A percentile compares a stretch with the other conserved stretches of the same genome.
Evolutionary conservation across 2,329 filamentous ascomycete genomes (phyloP).

Genomic region (Sclerotinia spermophila): DNA sequence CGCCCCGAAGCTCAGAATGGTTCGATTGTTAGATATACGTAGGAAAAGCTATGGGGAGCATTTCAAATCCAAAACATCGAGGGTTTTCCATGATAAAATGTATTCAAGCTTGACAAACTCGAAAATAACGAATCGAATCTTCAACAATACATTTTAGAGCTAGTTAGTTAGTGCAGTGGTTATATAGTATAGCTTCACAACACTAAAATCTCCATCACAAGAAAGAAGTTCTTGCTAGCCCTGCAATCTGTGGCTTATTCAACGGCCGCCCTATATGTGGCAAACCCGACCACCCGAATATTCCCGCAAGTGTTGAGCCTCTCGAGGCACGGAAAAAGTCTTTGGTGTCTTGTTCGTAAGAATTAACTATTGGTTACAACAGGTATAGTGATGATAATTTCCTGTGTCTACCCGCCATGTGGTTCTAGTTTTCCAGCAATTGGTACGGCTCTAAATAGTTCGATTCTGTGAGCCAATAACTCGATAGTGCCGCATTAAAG

Average conservation of each 20-base stretch:
- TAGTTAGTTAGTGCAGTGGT: no score
- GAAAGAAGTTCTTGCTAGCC: not conserved
- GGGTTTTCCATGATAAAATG: no score
- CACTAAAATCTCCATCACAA: not conserved
- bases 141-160: no score
- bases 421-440: no score
- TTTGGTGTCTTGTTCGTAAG: not conserved
- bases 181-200: not conserved
- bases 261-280: not conserved
- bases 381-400: not conserved
- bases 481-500: not conserved
- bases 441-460: not conserved
- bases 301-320: not conserved
- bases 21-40: not conserved
- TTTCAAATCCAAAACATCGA: not conserved
- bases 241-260: not conserved
- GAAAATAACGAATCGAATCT: no score
- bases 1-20: not conserved
- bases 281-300: not conserved
- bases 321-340: not conserved
- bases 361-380: not conserved
- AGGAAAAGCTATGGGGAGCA: no score
- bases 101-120: no score
- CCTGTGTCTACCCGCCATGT: no score
- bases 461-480: not conserved